These are phyloP conservation scores for Xylariaceae sp. DNA, from an alignment of 2,329 filamentous ascomycete species.

Conservation along the genomic window DNA sequence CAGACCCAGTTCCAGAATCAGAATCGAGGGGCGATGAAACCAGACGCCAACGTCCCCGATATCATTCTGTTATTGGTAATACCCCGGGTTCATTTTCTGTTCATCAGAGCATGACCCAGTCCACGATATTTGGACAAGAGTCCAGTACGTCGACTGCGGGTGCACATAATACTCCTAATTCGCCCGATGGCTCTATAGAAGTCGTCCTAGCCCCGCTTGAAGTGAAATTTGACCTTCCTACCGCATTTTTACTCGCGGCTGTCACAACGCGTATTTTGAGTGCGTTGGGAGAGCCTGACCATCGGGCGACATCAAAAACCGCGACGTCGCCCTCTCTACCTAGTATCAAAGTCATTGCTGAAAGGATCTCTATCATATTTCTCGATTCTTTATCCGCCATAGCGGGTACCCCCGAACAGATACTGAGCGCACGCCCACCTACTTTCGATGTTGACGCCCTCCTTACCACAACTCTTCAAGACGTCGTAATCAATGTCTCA, in stretches of 20 bases:
- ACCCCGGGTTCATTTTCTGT: slow-evolving; percentile 59
- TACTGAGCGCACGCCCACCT: slow-evolving; percentile 37
- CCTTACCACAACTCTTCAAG: slow-evolving; percentile 44
- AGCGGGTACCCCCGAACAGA: slow-evolving; percentile 44
- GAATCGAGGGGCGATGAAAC: neutral
- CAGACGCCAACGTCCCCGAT: slow-evolving; percentile 10
- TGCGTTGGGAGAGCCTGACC: slow-evolving; percentile 34
- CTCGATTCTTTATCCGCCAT: slow-evolving; percentile 50
- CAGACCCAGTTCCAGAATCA: slow-evolving; percentile 35
- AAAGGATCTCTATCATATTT: slow-evolving; percentile 50
- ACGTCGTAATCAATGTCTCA: slow-evolving; percentile 35
- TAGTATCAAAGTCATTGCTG: slow-evolving; percentile 40
- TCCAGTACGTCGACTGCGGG: slow-evolving; percentile 10
- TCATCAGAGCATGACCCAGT: slow-evolving; percentile 28
- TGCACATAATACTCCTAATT: neutral
- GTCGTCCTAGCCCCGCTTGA: slow-evolving; percentile 47
- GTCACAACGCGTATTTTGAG: slow-evolving; percentile 46
- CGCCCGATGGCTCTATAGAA: slow-evolving; percentile 40
- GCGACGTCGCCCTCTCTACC: slow-evolving; percentile 26
- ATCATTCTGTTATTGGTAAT: slow-evolving; percentile 40
- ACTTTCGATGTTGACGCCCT: slow-evolving; percentile 46
- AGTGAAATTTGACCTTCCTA: slow-evolving; percentile 50
- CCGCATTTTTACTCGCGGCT: slow-evolving; percentile 50
- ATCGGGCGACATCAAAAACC: slow-evolving; percentile 13
- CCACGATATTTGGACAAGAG: slow-evolving; percentile 19